A percentile compares a stretch with the other conserved stretches of the same genome.
phyloP scores from a whole-genome alignment of 2,329 filamentous ascomycete species.

The Alternaria burnsii region DNA sequence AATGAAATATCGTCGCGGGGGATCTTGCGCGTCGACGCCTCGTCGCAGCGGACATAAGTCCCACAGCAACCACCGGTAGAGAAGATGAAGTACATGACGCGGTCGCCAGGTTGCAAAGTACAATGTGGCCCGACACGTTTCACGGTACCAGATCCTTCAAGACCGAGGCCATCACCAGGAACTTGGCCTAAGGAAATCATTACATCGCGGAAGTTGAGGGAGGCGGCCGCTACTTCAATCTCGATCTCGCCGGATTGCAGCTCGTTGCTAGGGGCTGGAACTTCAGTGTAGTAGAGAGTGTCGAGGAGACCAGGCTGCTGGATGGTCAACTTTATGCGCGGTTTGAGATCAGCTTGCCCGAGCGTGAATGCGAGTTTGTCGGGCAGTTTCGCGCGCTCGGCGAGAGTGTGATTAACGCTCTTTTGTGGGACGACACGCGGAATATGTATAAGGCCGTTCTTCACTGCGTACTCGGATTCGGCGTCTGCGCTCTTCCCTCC shows the following conservation, averaged over 20 bases:
- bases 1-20: constrained; percentile 17
- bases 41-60: constrained; percentile 16
- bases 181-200: constrained; percentile 16
- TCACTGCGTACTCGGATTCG: constrained; percentile 18
- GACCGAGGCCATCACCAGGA: constrained; percentile 11
- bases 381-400: constrained; percentile 6
- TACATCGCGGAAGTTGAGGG: constrained; percentile 29
- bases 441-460: constrained; percentile 16
- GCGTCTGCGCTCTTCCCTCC: background rate
- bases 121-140: constrained; percentile 14
- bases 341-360: constrained; percentile 10
- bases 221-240: constrained; percentile 21
- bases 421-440: constrained; percentile 17
- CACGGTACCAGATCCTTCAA: constrained; percentile 25
- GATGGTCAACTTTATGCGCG: constrained; percentile 18
- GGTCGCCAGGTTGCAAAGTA: constrained; percentile 13
- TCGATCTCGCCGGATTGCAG: constrained; percentile 24
- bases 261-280: background rate
- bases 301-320: constrained; percentile 21
- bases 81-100: constrained; percentile 19
- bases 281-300: constrained; percentile 20
- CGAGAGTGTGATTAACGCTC: constrained; percentile 14
- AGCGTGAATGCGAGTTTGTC: constrained; percentile 8
- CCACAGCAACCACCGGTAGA: constrained; percentile 14
- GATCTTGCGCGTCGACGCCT: constrained; percentile 9